Evolutionary conservation across 371 early-diverging fungal genomes (phyloP).

Genomic region (Circinella umbellata): DNA sequence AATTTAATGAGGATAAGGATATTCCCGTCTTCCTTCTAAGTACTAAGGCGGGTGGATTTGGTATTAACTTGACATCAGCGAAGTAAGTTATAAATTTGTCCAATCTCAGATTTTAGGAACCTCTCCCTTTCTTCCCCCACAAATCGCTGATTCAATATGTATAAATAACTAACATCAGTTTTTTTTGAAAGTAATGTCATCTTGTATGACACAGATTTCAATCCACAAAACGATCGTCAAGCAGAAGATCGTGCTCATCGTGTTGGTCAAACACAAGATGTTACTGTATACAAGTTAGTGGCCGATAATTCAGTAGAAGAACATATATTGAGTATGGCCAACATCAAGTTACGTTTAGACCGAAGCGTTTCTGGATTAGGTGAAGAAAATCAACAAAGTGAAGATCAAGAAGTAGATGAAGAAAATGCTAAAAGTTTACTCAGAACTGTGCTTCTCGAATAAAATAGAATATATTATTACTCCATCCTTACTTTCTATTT

Average conservation of each 20-base stretch:
- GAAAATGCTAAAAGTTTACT: constrained; percentile 20
- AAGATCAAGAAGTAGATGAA: constrained; percentile 12
- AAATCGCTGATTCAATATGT: too few species aligned
- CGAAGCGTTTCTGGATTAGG: constrained; percentile 52
- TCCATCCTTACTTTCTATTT: background rate
- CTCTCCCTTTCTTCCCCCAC: too few species aligned
- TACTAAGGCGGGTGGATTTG: constrained; percentile 93
- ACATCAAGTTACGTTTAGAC: constrained; percentile 81
- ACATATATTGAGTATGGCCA: constrained; percentile 69
- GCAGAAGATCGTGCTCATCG: constrained; percentile 93
- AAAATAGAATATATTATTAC: background rate
- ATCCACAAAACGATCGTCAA: constrained; percentile 96
- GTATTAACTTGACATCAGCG: constrained; percentile 91
- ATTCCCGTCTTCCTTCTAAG: constrained; percentile 85
- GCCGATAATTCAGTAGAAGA: constrained; percentile 77
- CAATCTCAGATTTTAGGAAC: too few species aligned
- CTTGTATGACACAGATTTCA: constrained; percentile 91
- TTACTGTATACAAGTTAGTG: constrained; percentile 79
- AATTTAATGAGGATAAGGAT: constrained; percentile 67
- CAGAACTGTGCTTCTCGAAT: constrained; percentile 18
- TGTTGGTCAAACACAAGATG: constrained; percentile 91
- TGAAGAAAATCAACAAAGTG: background rate
- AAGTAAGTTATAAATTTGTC: constrained; percentile 48
- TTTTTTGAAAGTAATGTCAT: constrained; percentile 68
- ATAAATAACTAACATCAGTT: background rate